Evolutionary conservation across 2,329 filamentous ascomycete genomes (phyloP).

Genomic region (Epichloe gansuensis): DNA sequence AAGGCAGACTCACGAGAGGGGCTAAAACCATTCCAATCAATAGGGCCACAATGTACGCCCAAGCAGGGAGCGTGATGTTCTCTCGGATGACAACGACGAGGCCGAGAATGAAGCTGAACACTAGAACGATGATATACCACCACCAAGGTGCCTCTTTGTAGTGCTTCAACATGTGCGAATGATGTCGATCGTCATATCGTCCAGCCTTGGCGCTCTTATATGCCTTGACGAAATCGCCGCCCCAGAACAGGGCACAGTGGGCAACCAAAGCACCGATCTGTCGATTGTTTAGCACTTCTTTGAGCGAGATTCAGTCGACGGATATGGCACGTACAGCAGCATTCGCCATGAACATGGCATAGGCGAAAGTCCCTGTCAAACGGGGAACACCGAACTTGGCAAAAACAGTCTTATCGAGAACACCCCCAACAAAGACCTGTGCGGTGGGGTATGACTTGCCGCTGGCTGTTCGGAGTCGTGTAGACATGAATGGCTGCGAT

Average conservation of each 20-base stretch:
- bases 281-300: too few species aligned
- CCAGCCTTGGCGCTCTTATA: slow-evolving; percentile 23
- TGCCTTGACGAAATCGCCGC: slow-evolving; percentile 33
- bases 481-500: slow-evolving; percentile 20
- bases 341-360: slow-evolving; percentile 42
- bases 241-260: slow-evolving; percentile 43
- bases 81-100: slow-evolving; percentile 22
- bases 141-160: slow-evolving; percentile 33
- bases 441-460: slow-evolving; percentile 28
- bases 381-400: slow-evolving; percentile 31
- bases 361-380: slow-evolving; percentile 37
- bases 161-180: slow-evolving; percentile 36
- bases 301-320: background rate
- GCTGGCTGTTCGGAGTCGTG: slow-evolving; percentile 22
- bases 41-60: slow-evolving; percentile 23
- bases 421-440: slow-evolving; percentile 26
- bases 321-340: slow-evolving; percentile 30
- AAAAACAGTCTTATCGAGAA: slow-evolving; percentile 30
- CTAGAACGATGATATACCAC: slow-evolving; percentile 22
- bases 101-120: slow-evolving; percentile 20
- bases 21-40: slow-evolving; percentile 12
- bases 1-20: slow-evolving; percentile 1
- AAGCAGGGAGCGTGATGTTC: slow-evolving; percentile 22
- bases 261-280: slow-evolving; percentile 41
- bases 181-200: slow-evolving; percentile 36